Conservation (phyloP, 345 rosid species). For the Murraya paniculata region DNA sequence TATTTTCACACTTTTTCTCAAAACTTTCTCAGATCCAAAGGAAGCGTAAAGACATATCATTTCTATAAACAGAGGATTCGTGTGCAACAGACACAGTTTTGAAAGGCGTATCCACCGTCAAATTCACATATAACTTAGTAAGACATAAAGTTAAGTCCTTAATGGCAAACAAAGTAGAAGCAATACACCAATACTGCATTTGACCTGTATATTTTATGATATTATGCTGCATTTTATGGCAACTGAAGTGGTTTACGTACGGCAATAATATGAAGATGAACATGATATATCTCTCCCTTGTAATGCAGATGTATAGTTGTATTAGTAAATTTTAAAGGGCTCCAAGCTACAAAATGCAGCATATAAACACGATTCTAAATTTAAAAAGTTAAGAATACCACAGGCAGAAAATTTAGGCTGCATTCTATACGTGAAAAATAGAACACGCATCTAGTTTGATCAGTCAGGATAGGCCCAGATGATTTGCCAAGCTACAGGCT, state of each 20-base stretch:
- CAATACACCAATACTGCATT: not conserved
- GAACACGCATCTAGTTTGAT: not conserved
- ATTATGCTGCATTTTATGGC: not conserved
- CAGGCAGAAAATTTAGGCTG: conserved; percentile 5
- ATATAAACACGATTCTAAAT: not conserved
- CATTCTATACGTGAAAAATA: not conserved
- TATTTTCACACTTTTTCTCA: conserved; percentile 6
- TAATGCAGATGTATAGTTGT: not conserved
- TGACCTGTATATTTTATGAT: not conserved
- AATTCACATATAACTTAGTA: not conserved
- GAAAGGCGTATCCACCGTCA: not conserved
- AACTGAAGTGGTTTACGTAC: not conserved
- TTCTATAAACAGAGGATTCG: conserved; percentile 14
- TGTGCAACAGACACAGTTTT: conserved; percentile 9
- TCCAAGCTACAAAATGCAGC: not conserved
- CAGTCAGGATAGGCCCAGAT: not conserved
- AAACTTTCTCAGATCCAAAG: conserved; percentile 33
- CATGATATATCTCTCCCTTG: not conserved
- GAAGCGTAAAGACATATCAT: conserved; percentile 33
- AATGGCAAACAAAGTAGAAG: not conserved
- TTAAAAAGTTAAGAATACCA: too few relatives aligned
- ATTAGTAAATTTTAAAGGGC: not conserved
- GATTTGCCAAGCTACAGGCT: not conserved
- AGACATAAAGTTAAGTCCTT: not conserved
- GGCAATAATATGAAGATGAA: not conserved